Evolutionary conservation across 1,284 basidiomycete species (phyloP).

Genomic region (Cryptococcus sp.): DNA sequence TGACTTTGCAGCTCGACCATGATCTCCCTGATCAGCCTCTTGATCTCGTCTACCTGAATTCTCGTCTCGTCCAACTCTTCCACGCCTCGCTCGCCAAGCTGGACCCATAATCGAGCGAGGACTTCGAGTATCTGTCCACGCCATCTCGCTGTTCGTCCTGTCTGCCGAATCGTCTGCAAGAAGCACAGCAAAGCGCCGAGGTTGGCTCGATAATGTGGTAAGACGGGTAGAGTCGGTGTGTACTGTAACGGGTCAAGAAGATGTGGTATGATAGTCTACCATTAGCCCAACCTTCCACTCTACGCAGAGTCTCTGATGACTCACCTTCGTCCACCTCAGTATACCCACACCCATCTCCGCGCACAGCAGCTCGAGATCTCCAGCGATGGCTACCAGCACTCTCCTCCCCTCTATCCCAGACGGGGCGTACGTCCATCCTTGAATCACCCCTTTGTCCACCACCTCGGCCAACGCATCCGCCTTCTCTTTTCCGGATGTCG

Average conservation of each 20-base stretch:
- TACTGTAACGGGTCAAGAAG: conserved; percentile 39
- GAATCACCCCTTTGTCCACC: conserved; percentile 34
- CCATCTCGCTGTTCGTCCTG: conserved; percentile 36
- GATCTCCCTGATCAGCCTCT: conserved; percentile 1
- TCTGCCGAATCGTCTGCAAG: conserved; percentile 17
- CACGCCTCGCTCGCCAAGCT: conserved; percentile 21
- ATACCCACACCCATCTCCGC: conserved; percentile 31
- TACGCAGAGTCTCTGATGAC: neutral
- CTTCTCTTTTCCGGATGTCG: conserved; percentile 11
- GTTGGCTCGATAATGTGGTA: conserved; percentile 34
- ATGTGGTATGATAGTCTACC: conserved; percentile 38
- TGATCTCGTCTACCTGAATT: neutral
- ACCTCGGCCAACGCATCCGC: conserved; percentile 31
- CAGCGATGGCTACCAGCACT: conserved; percentile 30
- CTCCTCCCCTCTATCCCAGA: conserved; percentile 31
- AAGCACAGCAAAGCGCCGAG: conserved; percentile 31
- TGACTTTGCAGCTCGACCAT: conserved; percentile 10
- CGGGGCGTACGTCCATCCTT: conserved; percentile 41
- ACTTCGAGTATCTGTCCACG: conserved; percentile 43
- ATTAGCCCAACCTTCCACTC: neutral
- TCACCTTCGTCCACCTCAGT: conserved; percentile 43
- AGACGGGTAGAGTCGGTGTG: conserved; percentile 25
- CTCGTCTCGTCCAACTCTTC: neutral
- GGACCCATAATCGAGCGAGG: conserved; percentile 28
- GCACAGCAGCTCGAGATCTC: conserved; percentile 28